These are phyloP conservation scores for Globisporangium spinosum DNA, from an alignment of 352 stramenopile species.

Conservation along the genomic window DNA sequence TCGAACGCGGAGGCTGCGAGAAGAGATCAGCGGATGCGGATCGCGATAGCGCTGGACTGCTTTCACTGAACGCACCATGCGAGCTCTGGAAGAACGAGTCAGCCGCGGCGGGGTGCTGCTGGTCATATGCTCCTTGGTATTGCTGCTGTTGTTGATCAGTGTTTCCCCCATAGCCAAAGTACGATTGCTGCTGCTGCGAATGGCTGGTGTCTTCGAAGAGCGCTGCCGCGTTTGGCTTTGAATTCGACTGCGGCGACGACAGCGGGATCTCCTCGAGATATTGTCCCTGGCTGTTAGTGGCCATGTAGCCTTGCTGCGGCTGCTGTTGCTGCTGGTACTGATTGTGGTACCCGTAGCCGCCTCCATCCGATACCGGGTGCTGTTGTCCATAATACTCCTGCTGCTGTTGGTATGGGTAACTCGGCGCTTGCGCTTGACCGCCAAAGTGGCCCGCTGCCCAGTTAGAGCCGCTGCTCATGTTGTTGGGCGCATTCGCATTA, in stretches of 20 bases:
- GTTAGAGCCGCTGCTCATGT: not conserved
- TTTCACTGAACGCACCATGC: not conserved
- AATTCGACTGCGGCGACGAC: slow-evolving; percentile 22
- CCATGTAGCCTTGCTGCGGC: slow-evolving; percentile 6
- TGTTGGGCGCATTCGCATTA: not conserved
- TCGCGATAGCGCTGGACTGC: not conserved
- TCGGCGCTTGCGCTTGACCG: slow-evolving; percentile 5
- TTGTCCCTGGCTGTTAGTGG: slow-evolving; percentile 4
- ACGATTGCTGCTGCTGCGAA: slow-evolving; percentile 12
- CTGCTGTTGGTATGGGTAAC: slow-evolving; percentile 9
- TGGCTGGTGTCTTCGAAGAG: slow-evolving; percentile 25
- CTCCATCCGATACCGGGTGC: slow-evolving; percentile 5
- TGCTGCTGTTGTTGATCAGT: not conserved
- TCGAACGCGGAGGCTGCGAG: slow-evolving; percentile 11
- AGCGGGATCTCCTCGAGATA: slow-evolving; percentile 33
- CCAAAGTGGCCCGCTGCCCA: slow-evolving; percentile 6
- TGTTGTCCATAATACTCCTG: slow-evolving; percentile 16
- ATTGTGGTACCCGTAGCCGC: not conserved
- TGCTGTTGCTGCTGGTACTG: slow-evolving; percentile 11
- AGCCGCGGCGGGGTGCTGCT: slow-evolving; percentile 12
- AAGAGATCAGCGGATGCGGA: slow-evolving; percentile 8
- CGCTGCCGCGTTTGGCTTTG: slow-evolving; percentile 26
- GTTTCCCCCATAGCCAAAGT: slow-evolving; percentile 6
- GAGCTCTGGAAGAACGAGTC: slow-evolving; percentile 28
- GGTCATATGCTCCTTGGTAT: slow-evolving; percentile 6